These are phyloP conservation scores for Maudiozyma pseudohumilis DNA, from an alignment of 805 yeast species.

Conservation along the genomic window DNA sequence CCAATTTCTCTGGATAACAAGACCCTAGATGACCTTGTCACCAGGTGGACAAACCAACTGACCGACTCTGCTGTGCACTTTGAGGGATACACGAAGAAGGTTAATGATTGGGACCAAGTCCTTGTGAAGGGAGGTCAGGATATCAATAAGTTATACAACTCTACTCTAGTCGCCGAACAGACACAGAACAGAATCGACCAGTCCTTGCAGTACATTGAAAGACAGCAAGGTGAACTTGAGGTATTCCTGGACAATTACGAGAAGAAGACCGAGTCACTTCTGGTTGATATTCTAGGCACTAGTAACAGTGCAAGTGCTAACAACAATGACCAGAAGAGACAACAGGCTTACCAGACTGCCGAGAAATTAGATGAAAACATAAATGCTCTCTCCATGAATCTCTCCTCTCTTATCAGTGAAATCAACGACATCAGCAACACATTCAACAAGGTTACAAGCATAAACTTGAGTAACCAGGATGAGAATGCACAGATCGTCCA, in stretches of 20 bases:
- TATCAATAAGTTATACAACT: constrained; percentile 65
- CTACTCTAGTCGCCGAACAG: constrained; percentile 73
- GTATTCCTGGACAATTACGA: constrained; percentile 75
- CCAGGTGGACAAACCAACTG: constrained; percentile 87
- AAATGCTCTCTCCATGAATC: constrained; percentile 65
- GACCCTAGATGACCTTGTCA: constrained; percentile 83
- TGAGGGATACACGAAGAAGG: constrained; percentile 60
- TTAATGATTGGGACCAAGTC: constrained; percentile 78
- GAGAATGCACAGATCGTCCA: constrained; percentile 58
- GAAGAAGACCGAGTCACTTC: constrained; percentile 28
- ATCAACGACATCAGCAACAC: constrained; percentile 76
- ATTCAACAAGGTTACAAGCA: constrained; percentile 50
- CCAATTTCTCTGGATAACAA: constrained; percentile 78
- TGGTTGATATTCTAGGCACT: constrained; percentile 30
- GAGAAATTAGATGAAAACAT: constrained; percentile 74
- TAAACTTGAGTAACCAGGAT: constrained; percentile 28
- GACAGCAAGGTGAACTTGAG: constrained; percentile 89
- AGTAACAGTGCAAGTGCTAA: constrained; percentile 18
- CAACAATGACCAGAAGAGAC: constrained; percentile 70
- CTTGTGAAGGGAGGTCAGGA: constrained; percentile 80
- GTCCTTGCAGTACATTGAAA: constrained; percentile 71
- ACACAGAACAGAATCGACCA: constrained; percentile 82
- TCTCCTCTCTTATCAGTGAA: constrained; percentile 66
- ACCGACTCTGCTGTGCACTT: constrained; percentile 65
- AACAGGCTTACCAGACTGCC: constrained; percentile 80